Conservation (phyloP, 2,329 filamentous ascomycete genomes). For the Talaromyces piceae region DNA sequence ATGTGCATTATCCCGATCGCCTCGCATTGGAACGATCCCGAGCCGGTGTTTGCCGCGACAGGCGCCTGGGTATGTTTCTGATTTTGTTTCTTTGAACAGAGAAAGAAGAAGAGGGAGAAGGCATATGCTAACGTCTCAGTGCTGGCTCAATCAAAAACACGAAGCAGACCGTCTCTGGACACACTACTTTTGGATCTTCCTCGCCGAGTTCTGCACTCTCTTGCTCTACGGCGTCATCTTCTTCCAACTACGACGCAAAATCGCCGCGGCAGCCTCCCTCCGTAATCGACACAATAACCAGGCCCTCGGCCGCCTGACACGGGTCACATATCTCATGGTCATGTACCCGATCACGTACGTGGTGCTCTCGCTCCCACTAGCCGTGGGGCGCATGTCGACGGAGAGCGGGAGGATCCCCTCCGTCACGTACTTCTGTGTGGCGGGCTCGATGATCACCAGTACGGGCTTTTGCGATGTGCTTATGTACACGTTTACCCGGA, state of each 20-base stretch:
- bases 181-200: conserved; percentile 50
- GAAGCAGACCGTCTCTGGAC: conserved; percentile 42
- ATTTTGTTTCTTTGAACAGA: not conserved
- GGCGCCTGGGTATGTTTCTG: conserved; percentile 42
- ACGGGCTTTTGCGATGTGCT: conserved; percentile 53
- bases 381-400: conserved; percentile 40
- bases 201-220: conserved; percentile 45
- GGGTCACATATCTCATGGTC: conserved; percentile 40
- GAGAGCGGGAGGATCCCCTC: conserved; percentile 25
- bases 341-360: conserved; percentile 49
- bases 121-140: conserved; percentile 26
- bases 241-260: conserved; percentile 40
- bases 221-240: conserved; percentile 43
- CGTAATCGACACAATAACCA: conserved; percentile 14
- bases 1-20: conserved; percentile 42
- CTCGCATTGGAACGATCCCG: conserved; percentile 32
- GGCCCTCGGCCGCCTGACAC: conserved; percentile 30
- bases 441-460: conserved; percentile 50
- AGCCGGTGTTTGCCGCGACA: conserved; percentile 34
- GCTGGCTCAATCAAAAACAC: conserved; percentile 41
- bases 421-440: conserved; percentile 44
- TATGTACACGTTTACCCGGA: conserved; percentile 51
- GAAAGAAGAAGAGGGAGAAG: no score
- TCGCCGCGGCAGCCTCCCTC: conserved; percentile 30
- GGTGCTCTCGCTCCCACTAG: conserved; percentile 56